A percentile compares a stretch with the other conserved stretches of the same genome.
Conservation (phyloP, 75 land plant species). For the Cryptomeria japonica region DNA sequence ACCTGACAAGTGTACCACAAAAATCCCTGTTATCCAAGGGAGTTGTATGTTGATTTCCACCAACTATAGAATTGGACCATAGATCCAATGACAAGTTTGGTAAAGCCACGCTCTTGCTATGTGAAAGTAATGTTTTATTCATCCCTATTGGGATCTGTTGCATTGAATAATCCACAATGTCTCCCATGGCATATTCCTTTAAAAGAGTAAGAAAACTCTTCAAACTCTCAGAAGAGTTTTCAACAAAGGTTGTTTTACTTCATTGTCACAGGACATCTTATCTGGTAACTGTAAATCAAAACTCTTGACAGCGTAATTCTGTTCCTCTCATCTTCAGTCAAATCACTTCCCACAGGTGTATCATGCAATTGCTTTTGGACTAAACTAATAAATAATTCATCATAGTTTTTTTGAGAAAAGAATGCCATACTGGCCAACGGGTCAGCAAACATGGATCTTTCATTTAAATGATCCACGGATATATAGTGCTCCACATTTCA, state of each 20-base stretch:
- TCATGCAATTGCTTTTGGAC: too few relatives aligned
- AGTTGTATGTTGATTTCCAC: not conserved
- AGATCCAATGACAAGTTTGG: not conserved
- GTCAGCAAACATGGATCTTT: too few relatives aligned
- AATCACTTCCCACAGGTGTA: not conserved
- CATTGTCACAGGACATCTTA: not conserved
- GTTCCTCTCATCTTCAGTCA: not conserved
- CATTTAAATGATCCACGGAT: too few relatives aligned
- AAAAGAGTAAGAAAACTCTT: not conserved
- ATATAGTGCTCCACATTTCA: too few relatives aligned
- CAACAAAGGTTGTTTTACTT: not conserved
- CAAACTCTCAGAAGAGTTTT: not conserved
- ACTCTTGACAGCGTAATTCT: not conserved
- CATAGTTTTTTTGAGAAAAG: too few relatives aligned
- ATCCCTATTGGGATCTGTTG: not conserved
- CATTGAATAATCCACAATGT: not conserved
- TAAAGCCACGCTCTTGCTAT: too few relatives aligned
- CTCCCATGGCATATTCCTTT: not conserved
- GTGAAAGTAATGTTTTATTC: not conserved
- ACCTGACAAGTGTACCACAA: not conserved
- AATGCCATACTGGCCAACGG: too few relatives aligned
- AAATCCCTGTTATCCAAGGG: not conserved
- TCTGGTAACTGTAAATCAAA: not conserved
- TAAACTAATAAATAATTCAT: too few relatives aligned
- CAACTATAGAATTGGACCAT: not conserved